phyloP scores from a whole-genome alignment of 2,329 filamentous ascomycete species.

The Colletotrichum brevisporum region DNA sequence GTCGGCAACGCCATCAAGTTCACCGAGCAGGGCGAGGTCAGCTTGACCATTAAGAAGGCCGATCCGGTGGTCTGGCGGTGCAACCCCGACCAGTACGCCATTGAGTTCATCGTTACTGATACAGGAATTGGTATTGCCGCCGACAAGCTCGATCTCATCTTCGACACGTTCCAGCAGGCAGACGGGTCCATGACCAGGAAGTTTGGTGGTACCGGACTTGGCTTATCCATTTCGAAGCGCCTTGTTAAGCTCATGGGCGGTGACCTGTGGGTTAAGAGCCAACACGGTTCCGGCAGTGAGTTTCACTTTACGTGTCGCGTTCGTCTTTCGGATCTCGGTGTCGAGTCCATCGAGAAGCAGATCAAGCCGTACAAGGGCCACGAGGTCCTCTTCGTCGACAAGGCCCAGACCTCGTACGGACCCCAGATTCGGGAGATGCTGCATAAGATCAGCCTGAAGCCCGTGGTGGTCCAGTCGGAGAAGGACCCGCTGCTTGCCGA shows the following conservation, averaged over 20 bases:
- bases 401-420: conserved; percentile 84
- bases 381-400: conserved; percentile 94
- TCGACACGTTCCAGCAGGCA: conserved; percentile 98
- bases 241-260: conserved; percentile 97
- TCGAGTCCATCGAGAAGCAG: conserved; percentile 84
- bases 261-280: conserved; percentile 95
- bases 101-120: conserved; percentile 95
- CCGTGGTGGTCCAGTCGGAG: conserved; percentile 87
- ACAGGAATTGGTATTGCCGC: conserved; percentile 97
- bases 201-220: conserved; percentile 94
- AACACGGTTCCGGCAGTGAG: conserved; percentile 90
- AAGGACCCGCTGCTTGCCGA: conserved; percentile 72
- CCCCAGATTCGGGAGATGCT: conserved; percentile 85
- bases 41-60: conserved; percentile 85
- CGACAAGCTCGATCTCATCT: conserved; percentile 96
- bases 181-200: conserved; percentile 97
- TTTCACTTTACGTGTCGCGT: conserved; percentile 98
- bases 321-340: conserved; percentile 84
- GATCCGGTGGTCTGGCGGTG: conserved; percentile 76
- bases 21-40: conserved; percentile 96
- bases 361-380: conserved; percentile 93
- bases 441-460: conserved; percentile 81
- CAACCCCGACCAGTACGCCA: conserved; percentile 84
- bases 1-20: conserved; percentile 99
- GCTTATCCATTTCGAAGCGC: conserved; percentile 94